These are phyloP conservation scores for Podospora bellae-mahoneyi DNA, from an alignment of 495 filamentous ascomycete species.

Conservation along the genomic window DNA sequence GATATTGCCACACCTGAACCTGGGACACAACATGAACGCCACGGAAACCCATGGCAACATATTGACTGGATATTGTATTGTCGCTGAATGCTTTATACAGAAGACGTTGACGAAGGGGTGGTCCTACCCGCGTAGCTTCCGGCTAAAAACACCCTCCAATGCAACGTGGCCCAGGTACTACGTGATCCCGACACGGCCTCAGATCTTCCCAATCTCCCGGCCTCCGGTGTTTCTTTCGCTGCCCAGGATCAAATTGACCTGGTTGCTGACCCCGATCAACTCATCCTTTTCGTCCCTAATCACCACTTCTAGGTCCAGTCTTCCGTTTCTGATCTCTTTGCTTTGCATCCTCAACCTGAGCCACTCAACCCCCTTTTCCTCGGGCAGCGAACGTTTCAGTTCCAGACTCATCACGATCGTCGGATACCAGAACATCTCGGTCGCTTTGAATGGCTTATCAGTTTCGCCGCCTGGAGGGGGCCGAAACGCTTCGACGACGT, in stretches of 20 bases:
- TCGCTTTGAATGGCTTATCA: conserved; percentile 14
- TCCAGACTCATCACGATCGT: conserved; percentile 69
- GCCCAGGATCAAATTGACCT: conserved; percentile 58
- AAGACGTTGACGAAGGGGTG: neutral
- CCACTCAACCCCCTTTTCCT: conserved; percentile 57
- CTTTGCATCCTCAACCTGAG: conserved; percentile 56
- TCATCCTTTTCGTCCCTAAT: conserved; percentile 56
- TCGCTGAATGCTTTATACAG: no score
- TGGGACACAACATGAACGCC: no score
- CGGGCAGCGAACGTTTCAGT: conserved; percentile 59
- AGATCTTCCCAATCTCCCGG: conserved; percentile 16
- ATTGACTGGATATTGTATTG: no score
- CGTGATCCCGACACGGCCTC: neutral
- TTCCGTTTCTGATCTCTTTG: conserved; percentile 58
- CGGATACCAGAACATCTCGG: conserved; percentile 64
- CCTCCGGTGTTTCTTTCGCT: conserved; percentile 32
- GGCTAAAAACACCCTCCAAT: neutral
- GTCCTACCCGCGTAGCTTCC: neutral
- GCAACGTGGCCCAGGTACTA: no score
- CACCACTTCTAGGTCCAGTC: conserved; percentile 63
- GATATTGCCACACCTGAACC: no score
- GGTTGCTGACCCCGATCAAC: conserved; percentile 59
- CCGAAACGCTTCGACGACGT: conserved; percentile 28
- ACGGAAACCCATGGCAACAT: no score
- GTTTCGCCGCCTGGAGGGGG: conserved; percentile 11